Evolutionary conservation across 257 asterid species (phyloP), one percentile per base, ranked within the genome.

Genomic region (Salvia miltiorrhiza): DNA sequence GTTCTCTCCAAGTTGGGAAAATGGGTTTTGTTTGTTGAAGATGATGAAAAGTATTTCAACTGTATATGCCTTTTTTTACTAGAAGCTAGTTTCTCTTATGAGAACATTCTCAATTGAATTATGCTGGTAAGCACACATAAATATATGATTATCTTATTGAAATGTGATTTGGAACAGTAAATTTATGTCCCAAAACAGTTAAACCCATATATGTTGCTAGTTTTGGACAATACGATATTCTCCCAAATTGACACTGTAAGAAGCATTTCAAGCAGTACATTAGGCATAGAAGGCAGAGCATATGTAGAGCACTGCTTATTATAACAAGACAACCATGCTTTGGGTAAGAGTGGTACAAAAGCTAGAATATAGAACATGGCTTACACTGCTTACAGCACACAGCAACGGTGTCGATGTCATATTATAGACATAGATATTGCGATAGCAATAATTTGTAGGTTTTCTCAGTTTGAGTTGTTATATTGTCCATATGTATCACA

Each of bases 311-410:
- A 19, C 61, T 54, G 9, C 4, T 54, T 24, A 54, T 54, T 54
- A 54, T 54, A 24, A 50, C 14, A 50, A 54, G 61, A 53, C 12
- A 11, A 12, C 9, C 37, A 54, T 54, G 39, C 61, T 23, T 32
- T 23, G 39, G 19, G 10, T 35, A 23, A 54, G 54, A 39, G 19
- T 4, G 13, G 14, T 16, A 32, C 63, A 33, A 33, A 60, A 45
- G 59, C 16, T 26, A 47, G 17, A 54, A 32, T 39, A 56, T 24
- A 32, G 11, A 17, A 40, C 37, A 55, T 40, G 40, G 77, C 66
- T 44, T 65, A 47, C 48, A 33, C 66, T 54, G 77, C 52, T 52
- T 23, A 54, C 21, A 72, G 28, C 44, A 35, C 12, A 21, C 56
- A 35, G 55, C 63, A 73, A 62, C 39, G 35, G 10, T 17, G 55